Base-by-base conservation (phyloP, 805 yeast genomes). In the Grigorovia transvaalensis region DNA sequence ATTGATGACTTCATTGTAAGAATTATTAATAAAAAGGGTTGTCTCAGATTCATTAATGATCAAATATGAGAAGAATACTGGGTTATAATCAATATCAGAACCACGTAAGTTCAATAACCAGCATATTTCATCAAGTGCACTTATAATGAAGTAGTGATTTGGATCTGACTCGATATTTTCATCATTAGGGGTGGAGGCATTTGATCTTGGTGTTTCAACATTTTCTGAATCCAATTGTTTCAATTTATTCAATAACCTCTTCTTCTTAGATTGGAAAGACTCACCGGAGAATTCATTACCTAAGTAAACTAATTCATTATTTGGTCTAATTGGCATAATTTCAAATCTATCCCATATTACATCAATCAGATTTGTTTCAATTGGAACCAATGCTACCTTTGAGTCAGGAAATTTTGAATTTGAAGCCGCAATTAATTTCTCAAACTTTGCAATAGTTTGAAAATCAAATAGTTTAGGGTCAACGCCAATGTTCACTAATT, bases 51-150 rank as follows among this genome's bases (percentile, higher is more conserved):
- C 69, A 33, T 83, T 72, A 2, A 61, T 40, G 11, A 83, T 66
- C 47, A 76, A 60, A 55, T 78, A 78, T 9, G 90, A 74, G 68
- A 81, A 88, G 65, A 91, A 93, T 1, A 89, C 91, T 0, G 98
- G 97, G 61, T 84, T 84, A 64, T 77, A 91, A 4, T 82, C 83
- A 53, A 91, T 83, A 65, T 91, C 98, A 20, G 76, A 78, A 5
- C 90, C 87, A 56, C 99, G 79, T 51, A 91, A 70, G 63, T 91
- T 91, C 63, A 89, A 77, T 45, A 89, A 69, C 96, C 96, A 90
- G 8, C 96, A 93, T 55, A 89, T 80, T 58, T 90, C 96, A 70
- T 91, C 97, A 50, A 90, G 69, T 1, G 89, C 81, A n/a, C 81
- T 74, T 2, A 87, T 72, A 13, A 89, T 71, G 46, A 87, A 72